These are phyloP conservation scores for Castanea mollissima DNA, from an alignment of 306 rosid genomes.

Conservation along the genomic window DNA sequence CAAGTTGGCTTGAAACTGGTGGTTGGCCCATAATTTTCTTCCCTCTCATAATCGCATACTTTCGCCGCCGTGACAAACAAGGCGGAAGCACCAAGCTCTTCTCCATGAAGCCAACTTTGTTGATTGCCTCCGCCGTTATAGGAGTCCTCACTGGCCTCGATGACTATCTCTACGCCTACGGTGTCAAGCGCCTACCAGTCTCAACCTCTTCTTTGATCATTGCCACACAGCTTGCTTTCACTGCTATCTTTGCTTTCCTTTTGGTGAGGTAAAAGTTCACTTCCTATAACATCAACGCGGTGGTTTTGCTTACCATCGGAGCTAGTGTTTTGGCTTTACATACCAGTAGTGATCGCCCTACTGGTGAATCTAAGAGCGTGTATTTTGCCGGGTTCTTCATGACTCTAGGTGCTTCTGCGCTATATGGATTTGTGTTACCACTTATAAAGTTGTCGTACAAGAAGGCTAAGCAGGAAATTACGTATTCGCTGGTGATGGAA, in stretches of 20 bases:
- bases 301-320: conserved; percentile 59
- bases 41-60: conserved; percentile 40
- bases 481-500: conserved; percentile 68
- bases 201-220: conserved; percentile 61
- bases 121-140: conserved; percentile 38
- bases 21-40: conserved; percentile 62
- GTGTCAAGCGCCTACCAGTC: conserved; percentile 58
- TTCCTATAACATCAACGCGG: conserved; percentile 48
- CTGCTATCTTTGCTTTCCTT: conserved; percentile 54
- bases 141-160: conserved; percentile 63
- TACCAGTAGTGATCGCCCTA: conserved; percentile 57
- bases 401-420: conserved; percentile 66
- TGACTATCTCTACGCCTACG: conserved; percentile 63
- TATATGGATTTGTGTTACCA: conserved; percentile 78
- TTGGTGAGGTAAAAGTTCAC: conserved; percentile 64
- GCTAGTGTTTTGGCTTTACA: conserved; percentile 64
- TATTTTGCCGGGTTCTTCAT: conserved; percentile 59
- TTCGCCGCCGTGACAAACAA: conserved; percentile 31
- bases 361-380: conserved; percentile 51
- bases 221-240: conserved; percentile 70
- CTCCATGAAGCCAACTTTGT: conserved; percentile 39
- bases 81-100: conserved; percentile 13
- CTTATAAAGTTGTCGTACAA: conserved; percentile 59
- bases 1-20: conserved; percentile 57
- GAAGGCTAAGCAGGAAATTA: conserved; percentile 50